Base-by-base conservation (phyloP, 495 filamentous ascomycete genomes). In the Hypoxylon trugodes region DNA sequence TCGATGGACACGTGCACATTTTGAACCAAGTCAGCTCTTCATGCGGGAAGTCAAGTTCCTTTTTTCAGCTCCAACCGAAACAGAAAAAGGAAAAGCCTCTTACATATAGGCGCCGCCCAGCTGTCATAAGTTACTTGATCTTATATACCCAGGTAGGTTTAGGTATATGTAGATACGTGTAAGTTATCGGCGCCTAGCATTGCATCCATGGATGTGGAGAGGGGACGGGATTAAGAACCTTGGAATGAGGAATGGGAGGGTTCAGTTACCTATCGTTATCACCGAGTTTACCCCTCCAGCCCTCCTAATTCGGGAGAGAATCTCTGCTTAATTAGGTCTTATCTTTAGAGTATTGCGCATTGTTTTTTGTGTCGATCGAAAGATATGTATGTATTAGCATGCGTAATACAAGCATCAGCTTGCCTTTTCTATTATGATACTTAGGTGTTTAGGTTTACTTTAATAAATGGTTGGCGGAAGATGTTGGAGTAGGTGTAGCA, bases 261-360 rank as follows among this genome's bases (percentile, higher is more conserved):
- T 53, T 50, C 28, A 43, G 42, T 38, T 59, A 60, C 63, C 50
- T 61, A 66, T 66, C 63, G 50, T 52, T 66, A 66, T 61, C 63
- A 42, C 28, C 32, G 2, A 56, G 12, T 10, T 52, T 52, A 64
- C 45, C 52, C 52, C 46, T 57, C 35, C 19, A 24, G 12, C 49
- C 15, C 6, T 1, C 15, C 16, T 12, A 12, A 12, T 13, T 43
- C 8, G 18, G 21, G 25, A 43, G 21, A 4, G 24, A 12, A 21
- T 35, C n/a, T n/a, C n/a, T n/a, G 13, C 32, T 4, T 42, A 40
- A 42, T 16, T 58, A 22, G 37, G 26, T 22, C 36, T 7, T 46
- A 18, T 18, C 19, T n/a, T 3, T 22, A 1, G 8, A 4, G 9
- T 13, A 25, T 4, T 6, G 6, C 12, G 10, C 2, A 28, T 25